phyloP scores from a whole-genome alignment of 2,329 filamentous ascomycete species.

The Sporothrix protearum region DNA sequence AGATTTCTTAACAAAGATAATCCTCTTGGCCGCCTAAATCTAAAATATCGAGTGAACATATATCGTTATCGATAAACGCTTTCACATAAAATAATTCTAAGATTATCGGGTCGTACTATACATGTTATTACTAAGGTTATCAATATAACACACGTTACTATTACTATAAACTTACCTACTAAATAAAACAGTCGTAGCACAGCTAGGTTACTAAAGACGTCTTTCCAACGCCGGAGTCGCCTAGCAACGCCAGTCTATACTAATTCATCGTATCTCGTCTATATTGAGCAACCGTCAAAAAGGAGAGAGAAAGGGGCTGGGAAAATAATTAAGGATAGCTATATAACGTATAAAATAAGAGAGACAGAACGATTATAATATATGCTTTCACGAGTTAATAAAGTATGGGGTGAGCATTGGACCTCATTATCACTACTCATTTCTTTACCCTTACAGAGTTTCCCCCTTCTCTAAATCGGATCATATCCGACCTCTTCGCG shows the following conservation, averaged over 20 bases:
- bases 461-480: no score
- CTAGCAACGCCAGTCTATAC: background rate
- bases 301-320: no score
- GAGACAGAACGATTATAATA: no score
- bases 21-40: background rate
- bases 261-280: no score
- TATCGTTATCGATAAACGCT: background rate
- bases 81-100: background rate
- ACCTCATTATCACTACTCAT: no score
- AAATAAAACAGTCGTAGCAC: background rate
- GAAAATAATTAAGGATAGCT: no score
- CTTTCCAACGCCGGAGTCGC: background rate
- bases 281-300: no score
- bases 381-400: no score
- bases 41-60: background rate
- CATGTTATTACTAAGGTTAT: background rate
- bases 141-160: background rate
- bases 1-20: background rate
- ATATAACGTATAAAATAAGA: no score
- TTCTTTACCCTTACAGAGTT: no score
- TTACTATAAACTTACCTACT: background rate
- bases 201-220: background rate
- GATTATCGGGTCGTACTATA: background rate
- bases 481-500: no score
- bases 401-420: no score